phyloP scores from a whole-genome alignment of 75 land plant genomes.

The Pinus albicaulis region DNA sequence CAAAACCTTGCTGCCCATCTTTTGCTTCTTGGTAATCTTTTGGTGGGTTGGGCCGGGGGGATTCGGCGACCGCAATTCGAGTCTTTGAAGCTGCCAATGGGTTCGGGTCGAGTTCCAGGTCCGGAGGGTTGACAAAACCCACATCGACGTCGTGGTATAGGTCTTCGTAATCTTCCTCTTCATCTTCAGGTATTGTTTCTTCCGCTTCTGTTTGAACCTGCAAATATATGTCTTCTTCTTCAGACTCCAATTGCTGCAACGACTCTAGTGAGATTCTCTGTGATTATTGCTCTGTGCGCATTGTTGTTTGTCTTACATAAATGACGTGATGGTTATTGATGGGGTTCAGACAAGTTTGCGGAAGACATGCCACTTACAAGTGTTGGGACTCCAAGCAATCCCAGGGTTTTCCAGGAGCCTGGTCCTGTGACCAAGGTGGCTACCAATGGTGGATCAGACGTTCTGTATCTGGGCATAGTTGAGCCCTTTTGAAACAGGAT shows the following conservation, averaged over 20 bases:
- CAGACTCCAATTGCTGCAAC: constrained; percentile 76
- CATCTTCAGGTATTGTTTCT: constrained; percentile 63
- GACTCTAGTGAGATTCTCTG: not conserved
- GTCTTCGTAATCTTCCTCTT: constrained; percentile 88
- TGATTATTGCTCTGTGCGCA: not conserved
- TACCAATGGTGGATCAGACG: constrained; percentile 7
- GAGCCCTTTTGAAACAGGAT: constrained; percentile 7
- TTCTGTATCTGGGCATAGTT: constrained; percentile 2
- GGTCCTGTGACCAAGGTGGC: constrained; percentile 2
- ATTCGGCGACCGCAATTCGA: not conserved
- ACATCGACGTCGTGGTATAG: constrained; percentile 89
- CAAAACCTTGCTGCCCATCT: not conserved
- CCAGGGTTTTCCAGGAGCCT: not conserved
- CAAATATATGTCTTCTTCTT: constrained; percentile 49
- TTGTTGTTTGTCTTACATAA: constrained; percentile 2
- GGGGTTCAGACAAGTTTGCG: not conserved
- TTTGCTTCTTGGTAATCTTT: not conserved
- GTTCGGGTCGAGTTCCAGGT: not conserved
- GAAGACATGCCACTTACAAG: constrained; percentile 3
- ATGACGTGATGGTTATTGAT: not conserved
- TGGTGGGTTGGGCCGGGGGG: not conserved
- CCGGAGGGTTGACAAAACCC: constrained; percentile 20
- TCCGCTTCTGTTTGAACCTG: constrained; percentile 28
- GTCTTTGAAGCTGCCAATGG: not conserved
- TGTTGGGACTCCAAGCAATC: not conserved